Evolutionary conservation across 352 stramenopile species (phyloP).

Genomic region (Globisporangium mamillatum): DNA sequence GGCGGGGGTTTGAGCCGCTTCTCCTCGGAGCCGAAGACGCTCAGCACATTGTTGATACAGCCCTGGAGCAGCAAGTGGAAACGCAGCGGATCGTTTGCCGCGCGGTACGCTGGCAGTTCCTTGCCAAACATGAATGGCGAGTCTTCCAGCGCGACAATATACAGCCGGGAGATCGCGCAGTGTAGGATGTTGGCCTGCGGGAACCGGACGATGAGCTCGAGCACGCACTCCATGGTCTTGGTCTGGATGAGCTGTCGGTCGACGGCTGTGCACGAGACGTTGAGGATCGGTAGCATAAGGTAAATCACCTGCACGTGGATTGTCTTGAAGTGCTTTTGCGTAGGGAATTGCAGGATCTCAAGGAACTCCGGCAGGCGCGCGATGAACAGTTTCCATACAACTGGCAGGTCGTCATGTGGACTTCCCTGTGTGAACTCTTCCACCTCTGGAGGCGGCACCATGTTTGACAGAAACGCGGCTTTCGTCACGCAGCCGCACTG

Average conservation of each 20-base stretch:
- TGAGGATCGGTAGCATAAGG: constrained; percentile 72
- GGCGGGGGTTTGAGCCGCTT: constrained; percentile 32
- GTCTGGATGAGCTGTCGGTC: constrained; percentile 40
- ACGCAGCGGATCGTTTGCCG: constrained; percentile 47
- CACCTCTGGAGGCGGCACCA: neutral
- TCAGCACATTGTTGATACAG: constrained; percentile 41
- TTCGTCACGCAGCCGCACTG: constrained; percentile 76
- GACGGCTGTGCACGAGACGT: constrained; percentile 59
- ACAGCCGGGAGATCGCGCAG: constrained; percentile 60
- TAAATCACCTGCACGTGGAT: constrained; percentile 73
- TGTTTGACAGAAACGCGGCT: constrained; percentile 27
- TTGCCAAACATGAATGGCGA: constrained; percentile 80
- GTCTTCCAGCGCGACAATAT: constrained; percentile 77
- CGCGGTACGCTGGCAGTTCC: constrained; percentile 59
- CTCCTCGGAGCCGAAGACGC: constrained; percentile 23
- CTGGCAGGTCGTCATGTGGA: constrained; percentile 52
- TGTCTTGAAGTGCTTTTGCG: constrained; percentile 41
- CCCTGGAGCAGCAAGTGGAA: constrained; percentile 52
- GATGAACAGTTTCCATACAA: constrained; percentile 66
- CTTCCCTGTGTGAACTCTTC: constrained; percentile 28
- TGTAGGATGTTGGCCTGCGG: constrained; percentile 82
- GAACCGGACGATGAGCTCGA: constrained; percentile 92
- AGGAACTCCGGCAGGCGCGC: constrained; percentile 39
- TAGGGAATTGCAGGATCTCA: constrained; percentile 26
- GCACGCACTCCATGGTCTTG: constrained; percentile 42